A percentile compares a stretch with the other conserved stretches of the same genome.
Conservation (phyloP, 805 yeast genomes). For the Zygosaccharomyces lentus region DNA sequence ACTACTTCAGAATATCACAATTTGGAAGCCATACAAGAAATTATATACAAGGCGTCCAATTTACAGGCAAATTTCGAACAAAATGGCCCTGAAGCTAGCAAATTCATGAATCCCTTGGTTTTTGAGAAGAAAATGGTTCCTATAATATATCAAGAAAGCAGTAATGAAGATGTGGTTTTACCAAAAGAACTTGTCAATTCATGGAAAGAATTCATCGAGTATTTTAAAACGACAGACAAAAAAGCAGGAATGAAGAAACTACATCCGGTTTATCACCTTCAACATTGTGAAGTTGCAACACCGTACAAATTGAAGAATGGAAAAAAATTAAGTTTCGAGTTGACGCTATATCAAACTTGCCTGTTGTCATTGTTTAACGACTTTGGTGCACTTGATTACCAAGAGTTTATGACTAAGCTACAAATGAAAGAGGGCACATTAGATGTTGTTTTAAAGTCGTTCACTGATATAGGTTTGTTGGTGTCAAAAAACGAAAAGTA, state of each 20-base stretch:
- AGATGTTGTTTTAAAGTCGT: conserved; percentile 19
- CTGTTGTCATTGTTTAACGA: conserved; percentile 27
- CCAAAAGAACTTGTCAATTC: conserved; percentile 18
- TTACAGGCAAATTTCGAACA: conserved; percentile 5
- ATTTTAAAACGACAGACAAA: conserved; percentile 10
- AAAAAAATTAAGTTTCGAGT: conserved; percentile 17
- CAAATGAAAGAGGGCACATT: conserved; percentile 9
- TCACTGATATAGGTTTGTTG: conserved; percentile 17
- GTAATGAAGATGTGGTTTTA: conserved; percentile 9
- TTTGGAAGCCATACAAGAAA: conserved; percentile 6
- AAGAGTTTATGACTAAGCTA: conserved; percentile 9
- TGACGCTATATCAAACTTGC: conserved; percentile 28
- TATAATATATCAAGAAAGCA: conserved; percentile 11
- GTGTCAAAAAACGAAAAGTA: conserved; percentile 7
- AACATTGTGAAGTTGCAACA: conserved; percentile 29
- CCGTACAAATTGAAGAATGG: conserved; percentile 16
- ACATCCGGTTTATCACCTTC: conserved; percentile 23
- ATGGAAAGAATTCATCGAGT: conserved; percentile 18
- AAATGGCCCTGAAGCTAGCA: not conserved
- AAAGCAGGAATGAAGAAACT: conserved; percentile 18
- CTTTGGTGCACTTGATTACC: conserved; percentile 9
- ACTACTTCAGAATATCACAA: conserved; percentile 9
- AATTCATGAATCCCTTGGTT: conserved; percentile 15
- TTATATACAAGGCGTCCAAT: conserved; percentile 5
- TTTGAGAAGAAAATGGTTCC: conserved; percentile 26